Conservation (phyloP, 2,329 filamentous ascomycete genomes). For the Coniochaeta sp. region DNA sequence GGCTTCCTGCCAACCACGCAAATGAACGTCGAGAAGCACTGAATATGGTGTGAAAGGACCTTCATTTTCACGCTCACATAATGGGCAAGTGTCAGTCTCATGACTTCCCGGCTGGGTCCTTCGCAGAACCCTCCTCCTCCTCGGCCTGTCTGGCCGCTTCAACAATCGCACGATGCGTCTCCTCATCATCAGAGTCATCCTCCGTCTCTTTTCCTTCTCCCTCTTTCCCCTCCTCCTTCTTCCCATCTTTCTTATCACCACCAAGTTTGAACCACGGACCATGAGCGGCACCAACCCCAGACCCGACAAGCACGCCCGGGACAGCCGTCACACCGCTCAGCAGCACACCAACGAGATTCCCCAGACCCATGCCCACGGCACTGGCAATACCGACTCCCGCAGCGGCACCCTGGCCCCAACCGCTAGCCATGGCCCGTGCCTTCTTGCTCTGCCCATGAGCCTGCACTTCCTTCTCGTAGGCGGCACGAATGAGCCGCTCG, state of each 20-base stretch:
- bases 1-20: no score
- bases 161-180: background rate
- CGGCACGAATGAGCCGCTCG: slow-evolving; percentile 5
- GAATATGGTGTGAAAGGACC: no score
- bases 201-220: background rate
- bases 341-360: slow-evolving; percentile 6
- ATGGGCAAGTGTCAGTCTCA: no score
- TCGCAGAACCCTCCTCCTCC: background rate
- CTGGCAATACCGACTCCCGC: slow-evolving; percentile 4
- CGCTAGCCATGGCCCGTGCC: slow-evolving; percentile 8
- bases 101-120: background rate
- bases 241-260: background rate
- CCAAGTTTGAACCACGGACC: slow-evolving; percentile 3
- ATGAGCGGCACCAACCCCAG: background rate
- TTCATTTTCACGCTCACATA: no score
- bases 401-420: slow-evolving; percentile 8
- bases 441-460: slow-evolving; percentile 8
- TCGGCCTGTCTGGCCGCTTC: background rate
- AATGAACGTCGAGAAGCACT: no score
- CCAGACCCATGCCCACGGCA: slow-evolving; percentile 5
- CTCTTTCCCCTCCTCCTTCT: background rate
- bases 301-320: slow-evolving; percentile 1
- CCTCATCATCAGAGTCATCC: slow-evolving; percentile 1
- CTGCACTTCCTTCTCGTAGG: slow-evolving; percentile 8
- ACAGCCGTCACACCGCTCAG: slow-evolving; percentile 4